Evolutionary conservation across 2,329 filamentous ascomycete genomes (phyloP), one percentile per base, ranked within the genome.

Genomic region (Fusarium succisae): DNA sequence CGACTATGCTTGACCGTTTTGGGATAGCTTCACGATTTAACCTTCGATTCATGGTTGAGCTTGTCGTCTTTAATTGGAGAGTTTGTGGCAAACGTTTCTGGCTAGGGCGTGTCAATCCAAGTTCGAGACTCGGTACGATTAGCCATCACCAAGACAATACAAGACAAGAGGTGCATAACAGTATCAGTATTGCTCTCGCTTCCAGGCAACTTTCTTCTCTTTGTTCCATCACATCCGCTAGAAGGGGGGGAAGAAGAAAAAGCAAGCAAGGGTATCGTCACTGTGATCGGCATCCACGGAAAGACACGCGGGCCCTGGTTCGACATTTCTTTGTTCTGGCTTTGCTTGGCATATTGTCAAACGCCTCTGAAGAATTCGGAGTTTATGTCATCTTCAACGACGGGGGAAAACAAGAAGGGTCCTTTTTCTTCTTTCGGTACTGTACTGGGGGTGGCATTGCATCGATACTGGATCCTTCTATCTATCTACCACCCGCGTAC

Each of bases 281-380:
- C 30, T 66, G 63, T 55, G 60, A 66, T 66, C 56, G n/a, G 47
- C 60, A 47, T 17, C 32, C 45, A n/a, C 51, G 48, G 39, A 48
- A 37, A 37, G 26, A 62, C 60, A 55, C 44, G 45, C 43, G 39
- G 10, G 39, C 53, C 45, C 32, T 41, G 18, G 47, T 47, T n/a
- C 30, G 43, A 39, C 51, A 37, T 69, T 69, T 65, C 55, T 72
- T 69, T 74, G 56, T 70, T 67, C 35, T 44, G 20, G 12, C 32
- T 56, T 50, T 50, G n/a, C 55, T 58, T 62, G 56, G 38, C 48
- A 55, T 47, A 58, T 54, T 60, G 41, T 26, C 35, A 57, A 57
- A 41, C 35, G 54, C 54, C 66, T 39, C 64, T 67, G 63, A 73
- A 66, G 60, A 53, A 43, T 44, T 45, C 26, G 38, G 60, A 30